Base-by-base conservation (phyloP, 495 filamentous ascomycete genomes). In the Penicillium taxi region DNA sequence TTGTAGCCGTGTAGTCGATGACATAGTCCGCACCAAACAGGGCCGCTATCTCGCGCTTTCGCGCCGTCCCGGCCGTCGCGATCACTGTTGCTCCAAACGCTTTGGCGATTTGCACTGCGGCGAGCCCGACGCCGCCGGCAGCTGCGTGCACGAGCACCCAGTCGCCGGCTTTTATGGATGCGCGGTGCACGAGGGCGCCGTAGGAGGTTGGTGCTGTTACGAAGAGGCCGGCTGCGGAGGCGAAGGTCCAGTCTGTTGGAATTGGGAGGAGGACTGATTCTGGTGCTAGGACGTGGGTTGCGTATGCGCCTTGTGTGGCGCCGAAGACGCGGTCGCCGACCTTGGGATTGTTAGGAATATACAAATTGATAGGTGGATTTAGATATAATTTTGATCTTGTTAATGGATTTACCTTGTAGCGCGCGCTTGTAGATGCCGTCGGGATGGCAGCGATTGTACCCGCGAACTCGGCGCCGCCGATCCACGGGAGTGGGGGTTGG, bases 91-190 rank as follows among this genome's bases (percentile, higher is more conserved):
- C 90, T 2, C 90, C 90, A 37, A 78, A 78, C 0, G 87, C 89
- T 58, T 95, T 96, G 5, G 90, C 90, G 27, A 96, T 75, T 51
- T 96, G 90, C 21, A 96, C 86, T 12, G 90, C 90, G 13, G 89
- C 85, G 9, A 96, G 61, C 2, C 90, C 90, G 0, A 96, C 90
- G 2, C 90, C 90, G 2, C 90, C 90, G 0, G 90, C 90, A 0
- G 86, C 90, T 9, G 90, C 90, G 62, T 96, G 89, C 9, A 96
- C 76, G 14, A 96, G 76, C 3, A 96, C 90, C 58, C 72, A 86
- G 42, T 96, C 90, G 0, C 86, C 87, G 2, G 69, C 58, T 56
- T 84, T 80, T 9, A 95, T 66, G 7, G 75, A 72, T 0, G 86
- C 90, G 20, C 90, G 68, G 9, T 77, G 73, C 15, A 93, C 86